Evolutionary conservation across 2,329 filamentous ascomycete species (phyloP).

Genomic region (Alternaria incomplexa): DNA sequence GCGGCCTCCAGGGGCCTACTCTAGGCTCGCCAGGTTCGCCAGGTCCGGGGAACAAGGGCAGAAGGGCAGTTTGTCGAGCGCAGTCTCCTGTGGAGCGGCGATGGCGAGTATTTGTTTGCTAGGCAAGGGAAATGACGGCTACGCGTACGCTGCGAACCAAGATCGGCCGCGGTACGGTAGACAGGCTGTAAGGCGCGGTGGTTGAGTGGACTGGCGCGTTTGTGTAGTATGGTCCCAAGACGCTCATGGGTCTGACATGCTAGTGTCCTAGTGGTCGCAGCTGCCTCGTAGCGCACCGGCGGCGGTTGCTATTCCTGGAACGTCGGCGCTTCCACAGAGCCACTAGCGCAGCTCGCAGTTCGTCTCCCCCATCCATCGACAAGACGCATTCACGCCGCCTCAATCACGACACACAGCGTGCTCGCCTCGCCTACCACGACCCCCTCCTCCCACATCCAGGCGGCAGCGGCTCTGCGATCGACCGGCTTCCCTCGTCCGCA

Average conservation of each 20-base stretch:
- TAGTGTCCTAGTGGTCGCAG: constrained; percentile 24
- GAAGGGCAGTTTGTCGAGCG: background rate
- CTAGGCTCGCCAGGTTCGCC: constrained; percentile 10
- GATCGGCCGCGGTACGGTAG: background rate
- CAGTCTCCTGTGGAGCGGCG: background rate
- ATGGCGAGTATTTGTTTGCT: background rate
- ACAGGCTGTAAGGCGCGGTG: constrained; percentile 6
- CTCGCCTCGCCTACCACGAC: constrained; percentile 18
- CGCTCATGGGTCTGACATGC: background rate
- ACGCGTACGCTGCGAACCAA: background rate
- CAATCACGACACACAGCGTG: constrained; percentile 15
- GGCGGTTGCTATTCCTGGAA: constrained; percentile 18
- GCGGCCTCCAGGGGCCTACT: constrained; percentile 25
- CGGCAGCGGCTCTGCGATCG: constrained; percentile 33
- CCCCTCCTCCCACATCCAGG: constrained; percentile 23
- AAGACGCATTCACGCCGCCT: constrained; percentile 30
- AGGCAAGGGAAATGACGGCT: background rate
- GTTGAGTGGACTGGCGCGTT: background rate
- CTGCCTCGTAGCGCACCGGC: constrained; percentile 17
- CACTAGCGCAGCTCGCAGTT: constrained; percentile 17
- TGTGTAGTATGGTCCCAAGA: constrained; percentile 4
- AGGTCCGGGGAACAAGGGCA: constrained; percentile 14
- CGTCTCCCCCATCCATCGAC: constrained; percentile 32
- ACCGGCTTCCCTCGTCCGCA: constrained; percentile 29
- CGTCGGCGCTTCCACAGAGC: constrained; percentile 18